phyloP scores from a whole-genome alignment of 306 rosid species.

The Prunus dulcis region DNA sequence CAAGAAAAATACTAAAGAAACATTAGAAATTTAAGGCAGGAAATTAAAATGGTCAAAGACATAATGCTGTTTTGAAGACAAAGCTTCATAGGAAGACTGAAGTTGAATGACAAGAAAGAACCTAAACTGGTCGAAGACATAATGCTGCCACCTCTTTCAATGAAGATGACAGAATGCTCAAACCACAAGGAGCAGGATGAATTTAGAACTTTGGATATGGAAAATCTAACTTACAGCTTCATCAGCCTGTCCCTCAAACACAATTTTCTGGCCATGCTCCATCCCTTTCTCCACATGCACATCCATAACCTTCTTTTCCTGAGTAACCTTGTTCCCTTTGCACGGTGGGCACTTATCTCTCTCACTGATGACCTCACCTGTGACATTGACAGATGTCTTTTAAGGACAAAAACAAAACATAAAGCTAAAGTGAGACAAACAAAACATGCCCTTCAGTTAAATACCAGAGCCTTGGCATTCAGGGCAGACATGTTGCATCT shows the following conservation, averaged over 20 bases:
- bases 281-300: slow-evolving; percentile 75
- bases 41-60: background rate
- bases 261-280: slow-evolving; percentile 70
- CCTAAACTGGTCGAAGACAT: background rate
- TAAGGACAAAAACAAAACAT: background rate
- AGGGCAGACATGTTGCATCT: slow-evolving; percentile 68
- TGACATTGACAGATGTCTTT: slow-evolving; percentile 17
- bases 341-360: slow-evolving; percentile 72
- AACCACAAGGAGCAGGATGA: background rate
- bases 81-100: background rate
- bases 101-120: background rate
- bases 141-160: background rate
- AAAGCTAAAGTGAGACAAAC: slow-evolving; percentile 7
- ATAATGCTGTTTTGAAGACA: background rate
- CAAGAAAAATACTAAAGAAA: background rate
- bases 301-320: slow-evolving; percentile 71
- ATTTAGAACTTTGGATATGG: background rate
- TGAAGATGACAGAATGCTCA: background rate
- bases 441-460: slow-evolving; percentile 17
- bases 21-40: background rate
- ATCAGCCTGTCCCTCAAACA: slow-evolving; percentile 73
- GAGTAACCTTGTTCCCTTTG: slow-evolving; percentile 57
- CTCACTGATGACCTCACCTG: slow-evolving; percentile 71
- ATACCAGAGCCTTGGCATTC: slow-evolving; percentile 72
- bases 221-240: slow-evolving; percentile 50